Evolutionary conservation across 352 stramenopile genomes (phyloP), one percentile per base, ranked within the genome.

Genomic region (Globisporangium carolinianum): DNA sequence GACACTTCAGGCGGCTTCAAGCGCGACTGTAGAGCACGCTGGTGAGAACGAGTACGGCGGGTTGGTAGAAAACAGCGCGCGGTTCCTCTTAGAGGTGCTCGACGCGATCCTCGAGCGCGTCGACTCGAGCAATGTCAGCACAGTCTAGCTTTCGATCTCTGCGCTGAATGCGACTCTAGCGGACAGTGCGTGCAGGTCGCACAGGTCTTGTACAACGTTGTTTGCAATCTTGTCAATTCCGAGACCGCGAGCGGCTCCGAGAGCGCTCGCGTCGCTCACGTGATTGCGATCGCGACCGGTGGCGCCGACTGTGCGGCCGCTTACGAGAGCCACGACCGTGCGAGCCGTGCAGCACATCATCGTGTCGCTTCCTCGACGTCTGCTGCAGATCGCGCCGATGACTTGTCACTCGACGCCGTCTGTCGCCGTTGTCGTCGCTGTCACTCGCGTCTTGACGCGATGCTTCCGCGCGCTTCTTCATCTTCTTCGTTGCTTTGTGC

Each of bases 71-170:
- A 92, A 92, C 61, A 75, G 85, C 14, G 60, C 66, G 36, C 66
- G 72, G 14, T 75, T 95, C 17, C 60, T 91, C 41, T 32, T 68
- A 6, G 73, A 91, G 60, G 59, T 76, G 50, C 12, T 94, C 61
- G 64, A 85, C 57, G 66, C 38, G 3, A 37, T 57, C 9, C 11
- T 57, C n/a, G 8, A 11, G 5, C 18, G 38, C 15, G 38, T 49
- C 17, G 15, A 38, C 14, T 6, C 52, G 17, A 57, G 52, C 43
- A n/a, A n/a, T 17, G 14, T 48, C 24, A 0, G 1, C 1, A n/a
- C 15, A 1, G 24, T 6, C 24, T 32, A 32, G 24, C 24, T 32
- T 32, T 32, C 24, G 24, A 32, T 32, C 24, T 32, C 24, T 32
- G 24, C 24, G 24, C 24, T 32, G 1, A 32, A 32, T 32, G 24